Base-by-base conservation (phyloP, 2,329 filamentous ascomycete species). In the Sporothrix protearum region DNA sequence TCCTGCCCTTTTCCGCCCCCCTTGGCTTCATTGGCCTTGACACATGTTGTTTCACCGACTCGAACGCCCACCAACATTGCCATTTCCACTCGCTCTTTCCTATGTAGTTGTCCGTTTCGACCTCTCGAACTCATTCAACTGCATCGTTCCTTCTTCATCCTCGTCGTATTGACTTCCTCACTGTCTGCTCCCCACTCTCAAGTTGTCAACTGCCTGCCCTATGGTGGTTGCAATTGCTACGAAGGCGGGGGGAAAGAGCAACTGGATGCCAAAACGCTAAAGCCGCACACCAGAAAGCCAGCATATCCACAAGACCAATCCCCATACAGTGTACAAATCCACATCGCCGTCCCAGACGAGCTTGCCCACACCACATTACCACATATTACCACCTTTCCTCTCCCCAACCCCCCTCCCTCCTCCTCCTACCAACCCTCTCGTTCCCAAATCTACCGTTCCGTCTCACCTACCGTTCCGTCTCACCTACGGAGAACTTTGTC, bases 171-270 rank as follows among this genome's bases (percentile, higher is more conserved):
- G 9, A 22, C 59, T 45, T 64, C 59, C 25, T 25, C 36, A 14
- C 14, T 45, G 8, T 14, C n/a, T 12, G 10, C 57, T 68, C 25
- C 28, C 28, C 66, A 51, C 28, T 22, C 45, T 19, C 14, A 16
- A 33, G 19, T 67, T 22, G 22, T 19, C 14, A 16, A 33, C 30
- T 67, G 45, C 25, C 30, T 67, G 45, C 25, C 64, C 64, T 47
- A 51, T 67, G 64, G 49, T 68, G 10, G 66, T 36, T 49, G 22
- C 39, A 16, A 39, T 68, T 47, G 33, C 28, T 68, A 39, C 30
- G 47, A 68, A 55, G 49, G 67, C 51, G 67, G 67, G 49, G 67
- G 68, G 39, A 42, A 69, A 67, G 64, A 67, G 33, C 64, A 45
- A 51, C 64, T 49, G 45, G 66, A 28, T 16, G 53, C 68, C 53